Base-by-base conservation (phyloP, 108 stramenopile genomes). In the Cyclotella cryptica region DNA sequence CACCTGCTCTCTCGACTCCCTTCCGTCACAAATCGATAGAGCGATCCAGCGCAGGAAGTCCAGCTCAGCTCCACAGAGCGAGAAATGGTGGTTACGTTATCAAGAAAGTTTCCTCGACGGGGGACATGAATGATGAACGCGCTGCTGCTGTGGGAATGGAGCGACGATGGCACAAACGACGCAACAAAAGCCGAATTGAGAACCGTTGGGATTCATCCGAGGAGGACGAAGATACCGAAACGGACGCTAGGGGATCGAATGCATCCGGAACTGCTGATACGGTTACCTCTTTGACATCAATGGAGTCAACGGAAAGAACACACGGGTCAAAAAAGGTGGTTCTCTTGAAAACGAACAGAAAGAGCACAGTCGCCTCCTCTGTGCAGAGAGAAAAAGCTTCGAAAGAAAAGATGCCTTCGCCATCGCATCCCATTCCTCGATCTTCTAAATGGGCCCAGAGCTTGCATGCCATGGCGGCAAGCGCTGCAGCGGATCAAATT, bases 391-490 rank as follows among this genome's bases (percentile, higher is more conserved):
- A 28, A 1, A 58, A 14, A 58, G 1, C 57, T 3, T 6, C 27
- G 22, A 18, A 27, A n/a, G n/a, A n/a, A n/a, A n/a, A n/a, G n/a
- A n/a, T n/a, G n/a, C n/a, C n/a, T n/a, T n/a, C n/a, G 18, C 57
- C 18, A 4, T 13, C 21, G 24, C 57, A 58, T 6, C 26, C 14
- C 13, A 58, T 19, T 19, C 49, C 17, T 17, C n/a, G 24, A 27
- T 27, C 43, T 84, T 84, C 28, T 89, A 90, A 79, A 90, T 85
- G 69, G 92, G 85, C 22, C 75, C 85, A 41, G 62, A 39, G 10
- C 75, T 46, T 87, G 87, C 87, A 41, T 66, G 66, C 53, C 85
- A 86, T 44, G 87, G 79, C 71, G 17, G 69, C 69, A 53, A 54
- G 29, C 17, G 77, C 77, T 18, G 77, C 77, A 35, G 53, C 63